Conservation (phyloP, 345 rosid species). For the Isatis tinctoria region DNA sequence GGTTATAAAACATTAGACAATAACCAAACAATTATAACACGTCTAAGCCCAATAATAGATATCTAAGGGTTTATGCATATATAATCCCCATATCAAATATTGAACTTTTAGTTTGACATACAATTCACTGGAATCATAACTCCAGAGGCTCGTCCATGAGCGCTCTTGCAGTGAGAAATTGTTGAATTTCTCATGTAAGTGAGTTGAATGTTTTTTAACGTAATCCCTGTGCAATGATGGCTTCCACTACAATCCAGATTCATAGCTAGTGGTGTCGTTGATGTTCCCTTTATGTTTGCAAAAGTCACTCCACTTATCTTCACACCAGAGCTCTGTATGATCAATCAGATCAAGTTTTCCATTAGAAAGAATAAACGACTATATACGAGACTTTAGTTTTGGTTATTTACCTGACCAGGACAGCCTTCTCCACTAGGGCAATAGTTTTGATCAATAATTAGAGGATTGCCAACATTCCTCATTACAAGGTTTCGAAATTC, state of each 20-base stretch:
- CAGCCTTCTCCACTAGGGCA: constrained; percentile 47
- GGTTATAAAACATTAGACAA: neutral
- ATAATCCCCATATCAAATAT: neutral
- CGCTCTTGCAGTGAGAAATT: constrained; percentile 49
- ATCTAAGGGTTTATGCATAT: neutral
- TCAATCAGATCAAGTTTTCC: neutral
- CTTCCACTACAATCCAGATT: constrained; percentile 55
- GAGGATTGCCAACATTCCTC: constrained; percentile 43
- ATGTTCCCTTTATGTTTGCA: constrained; percentile 62
- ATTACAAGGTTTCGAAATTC: constrained; percentile 34
- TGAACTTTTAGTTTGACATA: constrained; percentile 17
- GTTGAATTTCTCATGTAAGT: constrained; percentile 38
- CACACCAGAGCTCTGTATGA: constrained; percentile 54
- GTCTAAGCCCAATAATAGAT: constrained; percentile 19
- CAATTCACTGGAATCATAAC: constrained; percentile 41
- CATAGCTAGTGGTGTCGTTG: constrained; percentile 51
- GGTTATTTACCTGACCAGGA: constrained; percentile 42
- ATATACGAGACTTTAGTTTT: neutral
- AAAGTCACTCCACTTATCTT: constrained; percentile 61
- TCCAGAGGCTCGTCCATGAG: constrained; percentile 45
- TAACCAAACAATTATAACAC: neutral
- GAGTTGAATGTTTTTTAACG: constrained; percentile 47
- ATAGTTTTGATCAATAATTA: constrained; percentile 55
- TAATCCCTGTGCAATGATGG: constrained; percentile 50
- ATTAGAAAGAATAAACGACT: neutral